A percentile compares a stretch with the other conserved stretches of the same genome.
Conservation (phyloP, 2,329 filamentous ascomycete genomes). For the Ascomycota sp. region DNA sequence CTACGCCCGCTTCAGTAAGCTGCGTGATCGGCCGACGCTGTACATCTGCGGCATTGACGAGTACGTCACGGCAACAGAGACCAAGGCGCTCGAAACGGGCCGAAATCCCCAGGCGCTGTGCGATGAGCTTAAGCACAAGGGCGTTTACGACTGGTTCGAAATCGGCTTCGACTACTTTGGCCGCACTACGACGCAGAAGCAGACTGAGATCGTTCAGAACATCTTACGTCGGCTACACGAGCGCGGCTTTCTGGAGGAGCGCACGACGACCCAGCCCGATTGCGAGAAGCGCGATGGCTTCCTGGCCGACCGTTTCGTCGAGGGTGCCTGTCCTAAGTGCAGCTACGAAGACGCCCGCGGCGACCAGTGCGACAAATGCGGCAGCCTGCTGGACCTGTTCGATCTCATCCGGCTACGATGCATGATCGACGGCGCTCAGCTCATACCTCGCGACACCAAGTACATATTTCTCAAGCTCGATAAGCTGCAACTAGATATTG, state of each 20-base stretch:
- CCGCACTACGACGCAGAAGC: constrained; percentile 67
- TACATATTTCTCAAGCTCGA: constrained; percentile 80
- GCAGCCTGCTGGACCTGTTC: constrained; percentile 46
- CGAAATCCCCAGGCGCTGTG: constrained; percentile 67
- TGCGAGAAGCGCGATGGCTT: constrained; percentile 59
- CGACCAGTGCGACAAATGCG: constrained; percentile 57
- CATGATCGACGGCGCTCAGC: constrained; percentile 71
- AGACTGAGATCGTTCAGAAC: constrained; percentile 80
- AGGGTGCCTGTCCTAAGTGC: constrained; percentile 58
- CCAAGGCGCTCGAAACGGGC: constrained; percentile 76
- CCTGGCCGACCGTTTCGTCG: constrained; percentile 68
- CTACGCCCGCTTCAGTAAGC: constrained; percentile 61
- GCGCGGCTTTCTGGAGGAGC: constrained; percentile 73
- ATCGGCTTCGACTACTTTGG: constrained; percentile 91
- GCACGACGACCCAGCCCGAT: constrained; percentile 72
- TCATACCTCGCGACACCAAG: constrained; percentile 61
- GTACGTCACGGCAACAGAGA: constrained; percentile 90
- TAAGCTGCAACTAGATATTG: constrained; percentile 53
- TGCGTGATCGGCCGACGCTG: constrained; percentile 55
- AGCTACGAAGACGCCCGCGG: constrained; percentile 47
- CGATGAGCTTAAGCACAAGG: constrained; percentile 78
- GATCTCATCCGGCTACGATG: constrained; percentile 69
- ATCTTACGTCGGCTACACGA: constrained; percentile 75
- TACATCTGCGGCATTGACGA: constrained; percentile 72
- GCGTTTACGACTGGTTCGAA: constrained; percentile 89